A percentile compares a stretch with the other conserved stretches of the same genome.
These are phyloP conservation scores for Fusarium equiseti DNA, from an alignment of 2,329 filamentous ascomycete genomes.

Conservation along the genomic window DNA sequence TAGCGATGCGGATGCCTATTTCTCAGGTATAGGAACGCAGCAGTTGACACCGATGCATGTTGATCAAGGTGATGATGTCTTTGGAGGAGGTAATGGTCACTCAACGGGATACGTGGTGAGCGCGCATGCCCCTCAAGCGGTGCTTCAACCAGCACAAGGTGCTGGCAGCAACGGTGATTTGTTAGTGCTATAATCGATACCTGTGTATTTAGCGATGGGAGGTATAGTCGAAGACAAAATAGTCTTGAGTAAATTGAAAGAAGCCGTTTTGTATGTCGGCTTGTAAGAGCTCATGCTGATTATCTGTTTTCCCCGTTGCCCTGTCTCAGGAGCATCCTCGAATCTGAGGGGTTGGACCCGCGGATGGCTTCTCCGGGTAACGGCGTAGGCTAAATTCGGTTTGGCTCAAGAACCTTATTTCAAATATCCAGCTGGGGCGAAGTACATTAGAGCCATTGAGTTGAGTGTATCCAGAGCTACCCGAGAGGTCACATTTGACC, in stretches of 20 bases:
- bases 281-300: background rate
- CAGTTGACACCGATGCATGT: constrained; percentile 80
- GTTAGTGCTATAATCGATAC: constrained; percentile 67
- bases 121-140: constrained; percentile 82
- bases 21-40: constrained; percentile 79
- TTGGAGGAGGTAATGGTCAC: constrained; percentile 68
- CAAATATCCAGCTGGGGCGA: constrained; percentile 33
- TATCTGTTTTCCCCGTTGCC: constrained; percentile 1
- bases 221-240: constrained; percentile 27
- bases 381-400: constrained; percentile 31
- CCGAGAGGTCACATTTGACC: constrained; percentile 11
- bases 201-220: constrained; percentile 35
- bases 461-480: background rate
- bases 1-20: constrained; percentile 89
- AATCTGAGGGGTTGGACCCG: constrained; percentile 23
- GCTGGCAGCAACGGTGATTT: constrained; percentile 77
- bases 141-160: constrained; percentile 76
- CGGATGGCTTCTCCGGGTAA: constrained; percentile 6
- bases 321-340: constrained; percentile 14
- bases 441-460: constrained; percentile 15
- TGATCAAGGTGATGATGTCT: constrained; percentile 70
- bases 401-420: constrained; percentile 42
- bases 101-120: constrained; percentile 78
- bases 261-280: background rate
- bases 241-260: constrained; percentile 6